phyloP scores from a whole-genome alignment of 2,329 filamentous ascomycete species.

The Eutypella sp. region DNA sequence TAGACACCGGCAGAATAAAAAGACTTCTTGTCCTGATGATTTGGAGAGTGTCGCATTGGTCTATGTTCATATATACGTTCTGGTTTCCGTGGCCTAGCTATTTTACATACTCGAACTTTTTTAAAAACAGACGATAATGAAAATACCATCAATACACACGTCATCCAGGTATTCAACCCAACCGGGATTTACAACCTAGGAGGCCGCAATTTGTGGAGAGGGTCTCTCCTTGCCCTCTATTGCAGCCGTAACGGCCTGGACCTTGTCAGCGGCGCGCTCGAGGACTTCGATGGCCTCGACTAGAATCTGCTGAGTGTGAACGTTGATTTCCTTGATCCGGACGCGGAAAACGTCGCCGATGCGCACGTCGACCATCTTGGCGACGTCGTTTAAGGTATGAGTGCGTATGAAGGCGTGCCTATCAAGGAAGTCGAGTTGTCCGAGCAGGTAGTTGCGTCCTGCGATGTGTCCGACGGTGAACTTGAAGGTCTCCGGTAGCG shows the following conservation, averaged over 20 bases:
- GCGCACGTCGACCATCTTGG: constrained; percentile 37
- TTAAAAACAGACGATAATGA: too few species aligned
- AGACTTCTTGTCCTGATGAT: too few species aligned
- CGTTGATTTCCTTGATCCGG: constrained; percentile 49
- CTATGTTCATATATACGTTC: too few species aligned
- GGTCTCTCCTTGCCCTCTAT: not conserved
- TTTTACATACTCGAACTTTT: too few species aligned
- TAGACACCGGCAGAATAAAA: too few species aligned
- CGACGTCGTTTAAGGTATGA: constrained; percentile 32
- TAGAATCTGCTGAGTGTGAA: constrained; percentile 38
- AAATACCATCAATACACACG: too few species aligned
- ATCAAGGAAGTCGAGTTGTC: constrained; percentile 48
- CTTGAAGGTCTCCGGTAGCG: constrained; percentile 42
- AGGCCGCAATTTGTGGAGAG: too few species aligned
- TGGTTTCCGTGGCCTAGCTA: too few species aligned
- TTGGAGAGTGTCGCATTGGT: too few species aligned
- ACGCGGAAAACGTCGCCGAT: constrained; percentile 53
- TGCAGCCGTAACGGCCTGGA: not conserved
- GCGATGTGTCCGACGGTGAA: constrained; percentile 41
- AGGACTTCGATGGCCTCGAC: constrained; percentile 39
- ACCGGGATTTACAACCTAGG: too few species aligned
- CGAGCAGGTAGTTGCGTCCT: constrained; percentile 28
- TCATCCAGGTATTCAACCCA: too few species aligned
- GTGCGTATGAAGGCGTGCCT: constrained; percentile 37
- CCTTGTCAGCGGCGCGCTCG: constrained; percentile 8